Evolutionary conservation across 2,329 filamentous ascomycete species (phyloP), one percentile per base, ranked within the genome.

Genomic region (Penicillium sp.): DNA sequence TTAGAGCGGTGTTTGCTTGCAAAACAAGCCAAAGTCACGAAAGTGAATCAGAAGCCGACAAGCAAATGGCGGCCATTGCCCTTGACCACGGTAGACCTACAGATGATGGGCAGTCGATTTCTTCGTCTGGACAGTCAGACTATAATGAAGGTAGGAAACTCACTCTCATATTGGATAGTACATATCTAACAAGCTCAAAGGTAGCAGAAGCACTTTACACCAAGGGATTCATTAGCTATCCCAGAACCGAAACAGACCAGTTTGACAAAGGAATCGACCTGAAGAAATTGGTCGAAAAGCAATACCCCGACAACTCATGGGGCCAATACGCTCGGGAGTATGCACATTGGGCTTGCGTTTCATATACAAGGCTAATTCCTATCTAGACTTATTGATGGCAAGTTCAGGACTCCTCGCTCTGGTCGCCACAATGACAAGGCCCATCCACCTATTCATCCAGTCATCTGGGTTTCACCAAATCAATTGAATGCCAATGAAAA

Each of bases 181-280:
- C 9, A 51, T 34, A 26, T 32, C 54, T 57, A 31, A 59, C 57
- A 32, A 22, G 10, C 31, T 38, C 54, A 37, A 31, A 81, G 74
- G 73, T 83, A 24, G 94, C 94, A 5, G 94, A 99, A 73, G 79
- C 80, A 5, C 83, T 99, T 2, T 99, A 99, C 78, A 92, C 92
- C 46, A 92, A 89, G 72, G 94, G 94, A 0, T 97, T 92, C 76
- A 96, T 99, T 74, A 97, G 92, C 73, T 99, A 99, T 74, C 94
- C 94, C 1, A 87, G 94, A 74, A 99, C 94, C 0, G 94, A 99
- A 74, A 99, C 94, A 0, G 94, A 99, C 72, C 89, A 93, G 32
- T 99, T 97, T 69, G 92, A 97, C 68, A 85, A 85, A 66, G 93
- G 84, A 5, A 97, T 97, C 78, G 88, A 97, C 69, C 81, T 99